phyloP scores from a whole-genome alignment of 805 yeast genomes.

The Priceomyces medius region DNA sequence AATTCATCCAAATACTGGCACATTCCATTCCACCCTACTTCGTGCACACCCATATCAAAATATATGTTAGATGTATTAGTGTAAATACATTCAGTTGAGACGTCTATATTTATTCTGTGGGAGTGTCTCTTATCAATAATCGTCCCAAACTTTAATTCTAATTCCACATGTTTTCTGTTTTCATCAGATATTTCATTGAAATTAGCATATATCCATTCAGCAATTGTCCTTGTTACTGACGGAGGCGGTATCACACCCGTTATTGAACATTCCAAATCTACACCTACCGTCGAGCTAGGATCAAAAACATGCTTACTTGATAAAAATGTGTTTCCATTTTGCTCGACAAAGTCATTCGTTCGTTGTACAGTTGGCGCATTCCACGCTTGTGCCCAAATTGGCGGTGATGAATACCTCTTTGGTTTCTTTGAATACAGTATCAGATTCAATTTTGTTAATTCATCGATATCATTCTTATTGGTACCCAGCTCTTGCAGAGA shows the following conservation, averaged over 20 bases:
- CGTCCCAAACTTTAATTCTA: conserved; percentile 74
- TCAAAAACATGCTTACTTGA: conserved; percentile 31
- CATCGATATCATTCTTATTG: conserved; percentile 19
- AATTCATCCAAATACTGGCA: conserved; percentile 54
- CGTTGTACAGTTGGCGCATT: conserved; percentile 34
- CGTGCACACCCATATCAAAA: conserved; percentile 67
- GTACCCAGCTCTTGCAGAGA: not conserved
- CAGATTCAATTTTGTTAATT: conserved; percentile 25
- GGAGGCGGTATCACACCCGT: conserved; percentile 78
- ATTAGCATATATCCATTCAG: conserved; percentile 88
- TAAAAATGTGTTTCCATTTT: conserved; percentile 8
- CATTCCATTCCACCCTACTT: conserved; percentile 57
- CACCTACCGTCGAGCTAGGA: conserved; percentile 28
- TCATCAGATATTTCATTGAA: conserved; percentile 60
- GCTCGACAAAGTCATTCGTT: not conserved
- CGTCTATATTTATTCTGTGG: conserved; percentile 60
- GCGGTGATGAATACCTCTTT: conserved; percentile 59
- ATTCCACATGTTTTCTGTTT: conserved; percentile 56
- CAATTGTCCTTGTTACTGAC: conserved; percentile 75
- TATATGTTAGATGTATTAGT: conserved; percentile 55
- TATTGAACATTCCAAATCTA: conserved; percentile 51
- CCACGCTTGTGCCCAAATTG: conserved; percentile 85
- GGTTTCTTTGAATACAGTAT: conserved; percentile 46
- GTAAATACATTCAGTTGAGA: conserved; percentile 64
- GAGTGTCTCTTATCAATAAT: conserved; percentile 65